Base-by-base conservation (phyloP, 2,329 filamentous ascomycete species). In the Neophaeococcomyces mojaviensis region DNA sequence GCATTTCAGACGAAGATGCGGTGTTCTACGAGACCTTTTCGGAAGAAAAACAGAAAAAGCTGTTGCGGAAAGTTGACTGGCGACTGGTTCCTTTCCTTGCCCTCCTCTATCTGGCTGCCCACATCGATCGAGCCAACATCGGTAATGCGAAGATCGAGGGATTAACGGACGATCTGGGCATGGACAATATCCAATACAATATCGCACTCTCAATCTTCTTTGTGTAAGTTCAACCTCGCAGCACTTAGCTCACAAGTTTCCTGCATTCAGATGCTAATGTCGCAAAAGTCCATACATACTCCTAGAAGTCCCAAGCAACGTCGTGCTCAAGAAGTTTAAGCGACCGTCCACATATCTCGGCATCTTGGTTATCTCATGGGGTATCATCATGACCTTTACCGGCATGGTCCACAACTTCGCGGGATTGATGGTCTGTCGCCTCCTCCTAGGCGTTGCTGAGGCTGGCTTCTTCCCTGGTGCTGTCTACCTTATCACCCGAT, bases 141-240 rank as follows among this genome's bases (percentile, higher is more conserved):
- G 85, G 86, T 34, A 92, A 74, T 65, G 87, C 77, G 2, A 77
- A 77, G 57, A 68, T 80, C 20, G 76, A 71, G n/a, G 74, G 76
- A 13, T 61, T 81, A 2, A 62, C 72, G 44, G 59, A 71, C 8
- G 79, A 84, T 47, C 67, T 92, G 7, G 54, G 74, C 26, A 77
- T 90, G 70, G 73, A 73, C 0, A n/a, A 13, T 6, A 28, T 41
- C 24, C 39, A 41, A 26, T 94, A 88, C 68, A 89, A 89, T 62
- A 72, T 77, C 19, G 77, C 81, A 0, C 72, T 94, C 6, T 86
- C 84, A 30, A 83, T 94, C 55, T 94, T 94, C 69, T 94, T 94
- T 68, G 73, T 94, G 24, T 28, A 10, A 28, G 24, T n/a, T n/a
- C n/a, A n/a, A n/a, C n/a, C n/a, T n/a, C n/a, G n/a, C 63, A 36